phyloP scores from a whole-genome alignment of 2,329 filamentous ascomycete species.

The Ophidiomyces ophidiicola region DNA sequence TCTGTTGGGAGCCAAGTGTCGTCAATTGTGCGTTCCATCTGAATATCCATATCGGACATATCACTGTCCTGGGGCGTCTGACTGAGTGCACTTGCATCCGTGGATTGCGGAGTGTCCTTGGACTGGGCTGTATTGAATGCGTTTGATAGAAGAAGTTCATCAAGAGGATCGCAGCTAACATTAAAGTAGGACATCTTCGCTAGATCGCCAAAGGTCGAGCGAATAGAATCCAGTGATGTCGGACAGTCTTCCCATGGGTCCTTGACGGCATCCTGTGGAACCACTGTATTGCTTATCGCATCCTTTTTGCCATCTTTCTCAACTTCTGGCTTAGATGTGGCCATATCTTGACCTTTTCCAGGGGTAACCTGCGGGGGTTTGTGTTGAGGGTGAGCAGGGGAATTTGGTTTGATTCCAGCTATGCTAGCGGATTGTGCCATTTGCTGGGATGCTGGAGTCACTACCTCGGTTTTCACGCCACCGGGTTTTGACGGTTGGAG shows the following conservation, averaged over 20 bases:
- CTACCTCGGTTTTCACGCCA: constrained; percentile 15
- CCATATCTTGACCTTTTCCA: constrained; percentile 17
- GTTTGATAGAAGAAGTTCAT: constrained; percentile 29
- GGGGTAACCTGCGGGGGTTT: constrained; percentile 23
- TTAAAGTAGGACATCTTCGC: constrained; percentile 20
- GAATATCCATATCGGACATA: constrained; percentile 22
- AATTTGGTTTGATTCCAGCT: constrained; percentile 23
- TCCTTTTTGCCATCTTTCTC: constrained; percentile 23
- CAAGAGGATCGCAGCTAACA: constrained; percentile 26
- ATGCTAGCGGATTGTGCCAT: constrained; percentile 27
- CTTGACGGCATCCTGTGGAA: constrained; percentile 13
- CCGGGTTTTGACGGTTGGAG: constrained; percentile 18
- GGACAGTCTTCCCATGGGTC: constrained; percentile 30
- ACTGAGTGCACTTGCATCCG: constrained; percentile 25
- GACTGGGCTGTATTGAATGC: constrained; percentile 25
- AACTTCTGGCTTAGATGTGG: constrained; percentile 18
- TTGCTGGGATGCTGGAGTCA: constrained; percentile 23
- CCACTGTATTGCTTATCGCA: constrained; percentile 17
- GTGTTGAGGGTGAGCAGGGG: constrained; percentile 26
- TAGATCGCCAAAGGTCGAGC: constrained; percentile 28
- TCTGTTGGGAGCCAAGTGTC: constrained; percentile 25
- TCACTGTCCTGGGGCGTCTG: constrained; percentile 30
- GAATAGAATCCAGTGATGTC: constrained; percentile 28
- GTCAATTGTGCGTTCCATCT: constrained; percentile 19
- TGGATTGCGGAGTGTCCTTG: constrained; percentile 29